A percentile compares a stretch with the other conserved stretches of the same genome.
These are phyloP conservation scores for Azolla pinnata DNA, from an alignment of 75 land plant species.

Conservation along the genomic window DNA sequence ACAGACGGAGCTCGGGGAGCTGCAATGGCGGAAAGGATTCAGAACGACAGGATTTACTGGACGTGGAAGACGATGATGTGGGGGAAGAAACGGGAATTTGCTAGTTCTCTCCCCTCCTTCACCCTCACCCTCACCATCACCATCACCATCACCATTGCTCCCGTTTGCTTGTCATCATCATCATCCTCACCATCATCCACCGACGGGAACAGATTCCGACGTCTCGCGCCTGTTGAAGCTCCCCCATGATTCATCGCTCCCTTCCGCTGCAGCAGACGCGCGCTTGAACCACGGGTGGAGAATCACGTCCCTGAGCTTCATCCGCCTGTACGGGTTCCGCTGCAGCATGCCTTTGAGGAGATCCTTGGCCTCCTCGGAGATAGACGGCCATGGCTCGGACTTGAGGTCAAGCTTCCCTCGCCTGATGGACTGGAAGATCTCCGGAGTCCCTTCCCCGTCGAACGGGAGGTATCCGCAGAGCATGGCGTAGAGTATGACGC, in stretches of 20 bases:
- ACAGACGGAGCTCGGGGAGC: no score
- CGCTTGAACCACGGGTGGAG: conserved; percentile 29
- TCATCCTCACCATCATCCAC: no score
- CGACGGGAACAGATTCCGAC: neutral
- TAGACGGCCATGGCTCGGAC: conserved; percentile 31
- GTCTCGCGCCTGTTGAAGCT: no score
- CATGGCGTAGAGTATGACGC: conserved; percentile 45
- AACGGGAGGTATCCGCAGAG: conserved; percentile 54
- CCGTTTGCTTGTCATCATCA: no score
- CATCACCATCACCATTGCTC: no score
- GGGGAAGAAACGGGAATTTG: no score
- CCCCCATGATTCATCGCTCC: neutral
- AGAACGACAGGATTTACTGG: no score
- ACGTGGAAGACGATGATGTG: no score
- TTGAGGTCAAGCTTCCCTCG: conserved; percentile 27
- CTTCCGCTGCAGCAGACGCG: neutral
- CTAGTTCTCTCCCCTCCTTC: no score
- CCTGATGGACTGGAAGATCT: conserved; percentile 28
- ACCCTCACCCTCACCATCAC: no score
- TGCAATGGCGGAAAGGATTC: no score
- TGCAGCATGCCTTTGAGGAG: conserved; percentile 27
- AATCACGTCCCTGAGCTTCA: conserved; percentile 34
- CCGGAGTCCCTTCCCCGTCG: neutral
- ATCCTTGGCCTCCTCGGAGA: conserved; percentile 21
- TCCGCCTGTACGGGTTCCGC: conserved; percentile 28